These are phyloP conservation scores for Prunus mume DNA, from an alignment of 306 rosid species.

Conservation along the genomic window DNA sequence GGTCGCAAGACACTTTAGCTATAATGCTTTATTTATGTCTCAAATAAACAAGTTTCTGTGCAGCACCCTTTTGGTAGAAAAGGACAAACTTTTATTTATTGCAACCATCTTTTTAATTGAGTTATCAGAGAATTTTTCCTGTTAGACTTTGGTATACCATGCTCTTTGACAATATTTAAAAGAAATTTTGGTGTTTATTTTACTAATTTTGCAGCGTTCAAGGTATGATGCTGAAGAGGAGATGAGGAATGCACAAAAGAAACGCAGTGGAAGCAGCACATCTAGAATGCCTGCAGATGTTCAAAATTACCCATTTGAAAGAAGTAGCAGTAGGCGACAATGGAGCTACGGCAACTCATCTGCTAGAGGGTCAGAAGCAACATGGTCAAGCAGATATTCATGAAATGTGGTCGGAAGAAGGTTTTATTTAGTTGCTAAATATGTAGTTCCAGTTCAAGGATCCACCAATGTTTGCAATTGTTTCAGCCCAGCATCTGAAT, in stretches of 20 bases:
- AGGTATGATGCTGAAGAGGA: conserved; percentile 89
- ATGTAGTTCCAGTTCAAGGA: conserved; percentile 17
- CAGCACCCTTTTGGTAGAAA: background rate
- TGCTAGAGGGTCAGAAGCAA: conserved; percentile 53
- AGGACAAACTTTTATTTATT: background rate
- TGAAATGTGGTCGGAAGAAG: conserved; percentile 22
- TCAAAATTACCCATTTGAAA: conserved; percentile 62
- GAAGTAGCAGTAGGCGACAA: conserved; percentile 49
- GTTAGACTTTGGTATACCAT: background rate
- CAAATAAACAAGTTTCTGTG: background rate
- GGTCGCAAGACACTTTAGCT: conserved; percentile 53
- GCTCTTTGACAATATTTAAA: background rate
- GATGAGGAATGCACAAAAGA: conserved; percentile 73
- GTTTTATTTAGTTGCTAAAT: conserved; percentile 19
- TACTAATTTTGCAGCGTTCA: conserved; percentile 54
- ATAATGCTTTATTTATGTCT: background rate
- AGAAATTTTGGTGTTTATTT: conserved; percentile 15
- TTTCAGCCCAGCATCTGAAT: background rate
- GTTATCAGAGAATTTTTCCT: background rate
- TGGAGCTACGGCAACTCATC: conserved; percentile 65
- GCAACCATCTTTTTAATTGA: background rate
- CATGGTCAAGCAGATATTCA: conserved; percentile 50
- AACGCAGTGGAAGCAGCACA: conserved; percentile 53
- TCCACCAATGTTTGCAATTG: background rate
- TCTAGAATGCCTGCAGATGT: conserved; percentile 56